Conservation (phyloP, 768 basidiomycete species). For the Boletus reticulatus region DNA sequence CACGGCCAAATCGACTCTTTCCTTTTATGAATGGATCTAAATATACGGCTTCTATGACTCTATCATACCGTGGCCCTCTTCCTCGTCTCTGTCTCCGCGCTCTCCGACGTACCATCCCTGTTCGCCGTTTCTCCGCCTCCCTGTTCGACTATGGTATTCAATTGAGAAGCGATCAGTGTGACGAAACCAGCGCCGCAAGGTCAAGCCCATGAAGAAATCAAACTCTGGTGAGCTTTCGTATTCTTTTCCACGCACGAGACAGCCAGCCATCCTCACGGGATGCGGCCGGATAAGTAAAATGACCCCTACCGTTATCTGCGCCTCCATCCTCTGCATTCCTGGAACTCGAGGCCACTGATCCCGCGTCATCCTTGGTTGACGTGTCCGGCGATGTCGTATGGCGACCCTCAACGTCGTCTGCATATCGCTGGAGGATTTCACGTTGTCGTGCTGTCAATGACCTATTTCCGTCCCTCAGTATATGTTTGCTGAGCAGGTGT, state of each 20-base stretch:
- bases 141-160: constrained; percentile 25
- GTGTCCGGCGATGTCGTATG: constrained; percentile 17
- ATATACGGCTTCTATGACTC: constrained; percentile 32
- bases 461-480: constrained; percentile 41
- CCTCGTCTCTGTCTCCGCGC: constrained; percentile 45
- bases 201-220: constrained; percentile 58
- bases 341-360: constrained; percentile 18
- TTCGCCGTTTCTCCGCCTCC: constrained; percentile 23
- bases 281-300: constrained; percentile 58
- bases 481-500: constrained; percentile 1
- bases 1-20: constrained; percentile 14
- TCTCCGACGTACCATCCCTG: constrained; percentile 36
- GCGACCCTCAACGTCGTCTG: constrained; percentile 88
- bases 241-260: constrained; percentile 63
- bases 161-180: constrained; percentile 29
- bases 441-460: constrained; percentile 81
- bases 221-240: constrained; percentile 68
- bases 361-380: constrained; percentile 16
- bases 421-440: constrained; percentile 84
- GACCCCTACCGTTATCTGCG: constrained; percentile 67
- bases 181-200: constrained; percentile 29
- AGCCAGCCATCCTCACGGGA: constrained; percentile 61
- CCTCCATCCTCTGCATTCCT: constrained; percentile 21
- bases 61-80: constrained; percentile 47
- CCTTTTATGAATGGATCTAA: constrained; percentile 11